These are phyloP conservation scores for Metschnikowia cerradonensis DNA, from an alignment of 805 yeast genomes.

Conservation along the genomic window DNA sequence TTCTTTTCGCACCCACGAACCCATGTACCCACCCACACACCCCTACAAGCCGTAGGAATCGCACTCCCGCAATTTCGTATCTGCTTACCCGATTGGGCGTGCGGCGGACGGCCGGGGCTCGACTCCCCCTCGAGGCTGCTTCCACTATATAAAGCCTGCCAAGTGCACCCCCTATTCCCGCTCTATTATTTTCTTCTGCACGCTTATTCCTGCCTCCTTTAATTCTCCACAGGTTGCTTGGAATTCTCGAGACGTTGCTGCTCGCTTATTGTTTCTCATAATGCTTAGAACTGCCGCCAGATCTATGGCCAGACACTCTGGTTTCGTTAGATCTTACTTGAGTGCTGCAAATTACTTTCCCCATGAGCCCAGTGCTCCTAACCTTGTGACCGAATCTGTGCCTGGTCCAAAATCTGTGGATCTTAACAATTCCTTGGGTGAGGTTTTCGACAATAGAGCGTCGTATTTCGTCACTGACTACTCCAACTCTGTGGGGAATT, in stretches of 20 bases:
- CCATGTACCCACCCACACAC: too few species aligned
- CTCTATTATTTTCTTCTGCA: neutral
- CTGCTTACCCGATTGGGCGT: neutral
- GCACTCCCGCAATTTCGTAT: conserved; percentile 5
- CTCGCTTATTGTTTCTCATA: too few species aligned
- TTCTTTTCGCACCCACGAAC: neutral
- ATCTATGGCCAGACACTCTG: neutral
- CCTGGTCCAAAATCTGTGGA: conserved; percentile 38
- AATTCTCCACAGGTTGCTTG: too few species aligned
- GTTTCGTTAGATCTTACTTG: conserved; percentile 9
- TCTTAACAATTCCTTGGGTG: conserved; percentile 33
- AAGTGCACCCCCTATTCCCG: neutral
- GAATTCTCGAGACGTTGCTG: too few species aligned
- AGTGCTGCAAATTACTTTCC: conserved; percentile 32
- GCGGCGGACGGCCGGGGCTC: neutral
- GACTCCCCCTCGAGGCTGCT: neutral
- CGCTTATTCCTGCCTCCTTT: too few species aligned
- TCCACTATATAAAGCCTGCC: neutral
- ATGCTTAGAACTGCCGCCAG: neutral
- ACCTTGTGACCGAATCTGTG: conserved; percentile 24
- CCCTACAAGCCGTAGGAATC: neutral
- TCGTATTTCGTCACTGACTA: conserved; percentile 41
- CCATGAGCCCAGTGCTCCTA: conserved; percentile 32
- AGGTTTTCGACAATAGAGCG: conserved; percentile 39
- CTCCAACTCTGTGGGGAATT: conserved; percentile 36